phyloP scores from a whole-genome alignment of 306 rosid genomes.

The Cucurbita pepo region DNA sequence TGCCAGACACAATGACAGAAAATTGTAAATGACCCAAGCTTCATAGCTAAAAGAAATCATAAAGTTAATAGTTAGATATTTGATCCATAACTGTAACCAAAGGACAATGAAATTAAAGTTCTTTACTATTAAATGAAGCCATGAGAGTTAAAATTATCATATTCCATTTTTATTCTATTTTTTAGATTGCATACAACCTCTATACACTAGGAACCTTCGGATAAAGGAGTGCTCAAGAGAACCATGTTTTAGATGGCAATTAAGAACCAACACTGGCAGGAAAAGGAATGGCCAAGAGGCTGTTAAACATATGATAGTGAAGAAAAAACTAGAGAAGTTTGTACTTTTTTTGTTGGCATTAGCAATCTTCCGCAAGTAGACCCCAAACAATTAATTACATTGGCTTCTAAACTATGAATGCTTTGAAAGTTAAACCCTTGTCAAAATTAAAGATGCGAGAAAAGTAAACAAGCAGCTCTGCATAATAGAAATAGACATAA shows the following conservation, averaged over 20 bases:
- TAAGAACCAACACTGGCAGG: neutral
- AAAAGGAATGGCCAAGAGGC: neutral
- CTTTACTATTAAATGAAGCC: neutral
- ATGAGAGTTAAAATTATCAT: neutral
- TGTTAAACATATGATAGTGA: neutral
- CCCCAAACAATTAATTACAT: neutral
- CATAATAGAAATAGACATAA: neutral
- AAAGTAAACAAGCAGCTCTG: neutral
- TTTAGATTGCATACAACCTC: neutral
- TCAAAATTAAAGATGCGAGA: neutral
- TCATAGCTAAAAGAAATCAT: conserved; percentile 57
- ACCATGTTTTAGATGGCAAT: neutral
- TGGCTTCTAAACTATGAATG: neutral
- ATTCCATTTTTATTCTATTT: neutral
- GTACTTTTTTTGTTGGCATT: neutral
- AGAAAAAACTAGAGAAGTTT: neutral
- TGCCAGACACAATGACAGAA: conserved; percentile 76
- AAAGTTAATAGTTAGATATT: neutral
- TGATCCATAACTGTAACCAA: neutral
- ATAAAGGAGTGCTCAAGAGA: neutral
- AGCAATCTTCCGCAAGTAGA: neutral
- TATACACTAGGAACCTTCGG: neutral
- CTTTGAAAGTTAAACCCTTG: neutral
- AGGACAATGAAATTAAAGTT: neutral
- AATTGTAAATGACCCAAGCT: conserved; percentile 96